These are phyloP conservation scores for Calonectria hongkongensis DNA, from an alignment of 2,329 filamentous ascomycete species.

Conservation along the genomic window DNA sequence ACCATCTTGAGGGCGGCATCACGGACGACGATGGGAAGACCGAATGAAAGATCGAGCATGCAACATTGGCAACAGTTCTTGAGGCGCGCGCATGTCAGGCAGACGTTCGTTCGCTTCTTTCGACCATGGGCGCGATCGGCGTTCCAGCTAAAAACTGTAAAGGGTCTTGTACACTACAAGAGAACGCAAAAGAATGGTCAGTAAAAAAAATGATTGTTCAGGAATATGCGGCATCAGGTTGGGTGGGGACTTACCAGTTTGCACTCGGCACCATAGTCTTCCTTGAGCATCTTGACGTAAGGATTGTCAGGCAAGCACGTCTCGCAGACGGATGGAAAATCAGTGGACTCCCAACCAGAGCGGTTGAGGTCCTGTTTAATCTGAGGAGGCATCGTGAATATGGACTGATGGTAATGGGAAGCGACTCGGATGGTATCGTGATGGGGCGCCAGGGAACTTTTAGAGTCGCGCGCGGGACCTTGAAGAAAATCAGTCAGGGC, in stretches of 20 bases:
- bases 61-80: conserved; percentile 99
- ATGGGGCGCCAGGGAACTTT: conserved; percentile 48
- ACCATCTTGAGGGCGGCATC: conserved; percentile 99
- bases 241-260: conserved; percentile 70
- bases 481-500: conserved; percentile 51
- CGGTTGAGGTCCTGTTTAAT: conserved; percentile 98
- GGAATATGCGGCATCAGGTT: conserved; percentile 3
- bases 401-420: conserved; percentile 48
- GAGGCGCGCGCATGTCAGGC: conserved; percentile 94
- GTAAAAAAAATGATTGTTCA: conserved; percentile 37
- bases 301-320: conserved; percentile 96
- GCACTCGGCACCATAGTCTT: conserved; percentile 93
- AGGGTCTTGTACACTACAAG: conserved; percentile 87
- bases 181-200: neutral
- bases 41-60: conserved; percentile 98
- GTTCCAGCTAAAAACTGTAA: conserved; percentile 97
- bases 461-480: conserved; percentile 50
- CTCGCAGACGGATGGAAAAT: conserved; percentile 92
- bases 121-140: conserved; percentile 90
- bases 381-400: conserved; percentile 82
- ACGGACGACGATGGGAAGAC: conserved; percentile 93
- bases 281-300: conserved; percentile 99
- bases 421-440: conserved; percentile 42
- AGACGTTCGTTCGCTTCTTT: conserved; percentile 96
- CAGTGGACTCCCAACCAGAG: conserved; percentile 95